These are phyloP conservation scores for Tricholoma bakamatsutake DNA, from an alignment of 768 basidiomycete species.

Conservation along the genomic window DNA sequence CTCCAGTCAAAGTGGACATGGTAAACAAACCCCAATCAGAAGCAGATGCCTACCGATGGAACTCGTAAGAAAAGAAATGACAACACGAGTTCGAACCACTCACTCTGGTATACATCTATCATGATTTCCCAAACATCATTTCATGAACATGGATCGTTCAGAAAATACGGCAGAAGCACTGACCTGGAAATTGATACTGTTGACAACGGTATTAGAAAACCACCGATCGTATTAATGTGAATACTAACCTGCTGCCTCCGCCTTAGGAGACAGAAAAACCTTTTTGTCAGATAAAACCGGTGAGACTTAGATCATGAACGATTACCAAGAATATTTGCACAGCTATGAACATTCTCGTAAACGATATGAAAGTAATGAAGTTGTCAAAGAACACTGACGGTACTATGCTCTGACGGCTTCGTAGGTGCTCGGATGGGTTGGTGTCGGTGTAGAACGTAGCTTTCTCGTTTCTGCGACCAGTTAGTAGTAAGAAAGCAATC, in stretches of 20 bases:
- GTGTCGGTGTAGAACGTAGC: slow-evolving; percentile 69
- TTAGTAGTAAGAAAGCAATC: too few species aligned
- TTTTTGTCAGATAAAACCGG: neutral
- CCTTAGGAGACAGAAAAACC: slow-evolving; percentile 22
- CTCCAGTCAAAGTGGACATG: neutral
- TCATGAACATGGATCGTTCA: neutral
- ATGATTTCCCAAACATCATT: neutral
- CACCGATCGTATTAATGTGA: neutral
- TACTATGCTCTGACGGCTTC: slow-evolving; percentile 61
- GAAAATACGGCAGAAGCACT: neutral
- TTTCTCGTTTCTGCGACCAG: slow-evolving; percentile 53
- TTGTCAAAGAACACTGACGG: slow-evolving; percentile 38
- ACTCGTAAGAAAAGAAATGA: neutral
- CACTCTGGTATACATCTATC: slow-evolving; percentile 63
- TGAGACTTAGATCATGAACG: neutral
- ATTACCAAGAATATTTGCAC: slow-evolving; percentile 58
- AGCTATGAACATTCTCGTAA: slow-evolving; percentile 29
- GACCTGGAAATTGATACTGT: slow-evolving; percentile 67
- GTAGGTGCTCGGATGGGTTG: slow-evolving; percentile 47
- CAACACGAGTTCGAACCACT: slow-evolving; percentile 5
- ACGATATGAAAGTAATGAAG: neutral
- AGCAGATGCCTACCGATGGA: slow-evolving; percentile 44
- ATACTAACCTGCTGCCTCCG: slow-evolving; percentile 47
- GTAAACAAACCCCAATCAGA: slow-evolving; percentile 56
- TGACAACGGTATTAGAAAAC: neutral